Conservation (phyloP, 139 green algal genomes). For the Parachlorella kessleri region DNA sequence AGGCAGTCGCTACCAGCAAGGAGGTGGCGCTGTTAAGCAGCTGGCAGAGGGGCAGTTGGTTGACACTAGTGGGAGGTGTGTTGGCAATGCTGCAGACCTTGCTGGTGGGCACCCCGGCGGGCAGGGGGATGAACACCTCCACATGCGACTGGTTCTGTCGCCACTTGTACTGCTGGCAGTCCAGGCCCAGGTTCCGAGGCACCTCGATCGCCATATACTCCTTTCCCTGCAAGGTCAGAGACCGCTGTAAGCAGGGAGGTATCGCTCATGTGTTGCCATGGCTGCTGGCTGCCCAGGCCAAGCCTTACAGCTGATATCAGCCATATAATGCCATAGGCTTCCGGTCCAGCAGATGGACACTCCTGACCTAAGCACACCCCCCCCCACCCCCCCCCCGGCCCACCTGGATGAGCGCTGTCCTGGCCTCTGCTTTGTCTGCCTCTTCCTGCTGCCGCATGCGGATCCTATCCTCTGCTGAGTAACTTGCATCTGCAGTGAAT, state of each 20-base stretch:
- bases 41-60: too few species aligned
- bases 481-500: conserved; percentile 36
- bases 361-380: not conserved
- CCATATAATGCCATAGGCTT: too few species aligned
- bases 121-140: conserved; percentile 71
- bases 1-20: too few species aligned
- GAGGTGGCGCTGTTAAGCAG: too few species aligned
- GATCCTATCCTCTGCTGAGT: conserved; percentile 42
- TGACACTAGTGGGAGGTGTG: too few species aligned
- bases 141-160: conserved; percentile 82
- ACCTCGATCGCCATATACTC: conserved; percentile 46
- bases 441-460: conserved; percentile 6
- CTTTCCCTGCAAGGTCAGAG: not conserved
- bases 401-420: not conserved
- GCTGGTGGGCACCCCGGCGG: conserved; percentile 13
- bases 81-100: too few species aligned
- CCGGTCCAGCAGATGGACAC: too few species aligned
- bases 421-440: not conserved
- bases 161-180: conserved; percentile 79
- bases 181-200: conserved; percentile 50
- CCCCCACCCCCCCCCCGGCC: not conserved
- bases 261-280: too few species aligned
- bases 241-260: too few species aligned
- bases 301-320: too few species aligned
- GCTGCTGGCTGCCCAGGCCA: too few species aligned